Base-by-base conservation (phyloP, 192 early-diverging fungal genomes). In the Chytriomyces confervae region DNA sequence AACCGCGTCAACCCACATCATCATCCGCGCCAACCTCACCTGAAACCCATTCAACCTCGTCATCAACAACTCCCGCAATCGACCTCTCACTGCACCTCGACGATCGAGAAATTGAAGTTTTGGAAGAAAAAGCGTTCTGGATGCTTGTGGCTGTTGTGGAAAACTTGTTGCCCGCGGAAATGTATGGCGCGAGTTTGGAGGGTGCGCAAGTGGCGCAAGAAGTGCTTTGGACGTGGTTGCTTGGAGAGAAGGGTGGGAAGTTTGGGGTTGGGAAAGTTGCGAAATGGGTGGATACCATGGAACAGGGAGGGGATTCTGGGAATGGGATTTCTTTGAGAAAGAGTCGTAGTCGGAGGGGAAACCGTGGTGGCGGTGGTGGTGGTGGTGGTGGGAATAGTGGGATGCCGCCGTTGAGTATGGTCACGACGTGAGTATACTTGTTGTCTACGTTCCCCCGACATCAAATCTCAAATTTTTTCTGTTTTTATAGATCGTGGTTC, bases 51-150 rank as follows among this genome's bases (percentile, higher is more conserved):
- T 36, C 36, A 36, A 36, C 0, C 36, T 36, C 29, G 2, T 45
- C 47, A 24, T 68, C 29, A 50, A 27, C n/a, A 16, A n/a, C 50
- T 48, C 69, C 20, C 46, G 50, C n/a, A 29, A 29, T 8, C 7
- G 80, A 86, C 66, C 53, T 57, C 1, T 20, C 53, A 57, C 53
- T n/a, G 53, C 20, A 5, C 20, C 20, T 20, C 13, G n/a, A 24
- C 9, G 10, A 11, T 16, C 48, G 47, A 47, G 24, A 69, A 69
- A 49, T 69, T 48, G n/a, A 36, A 44, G 44, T 18, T 4, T 9
- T 18, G 27, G 87, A 90, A 23, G 91, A 93, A 62, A 84, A 88
- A 20, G 90, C 92, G 10, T 96, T 95, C 76, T 96, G 93, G 93
- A 91, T 85, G 51, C 80, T 96, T 16, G 87, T 92, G 0, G 90